A percentile compares a stretch with the other conserved stretches of the same genome.
phyloP scores from a whole-genome alignment of 306 rosid species.

The Vicia sativa region DNA sequence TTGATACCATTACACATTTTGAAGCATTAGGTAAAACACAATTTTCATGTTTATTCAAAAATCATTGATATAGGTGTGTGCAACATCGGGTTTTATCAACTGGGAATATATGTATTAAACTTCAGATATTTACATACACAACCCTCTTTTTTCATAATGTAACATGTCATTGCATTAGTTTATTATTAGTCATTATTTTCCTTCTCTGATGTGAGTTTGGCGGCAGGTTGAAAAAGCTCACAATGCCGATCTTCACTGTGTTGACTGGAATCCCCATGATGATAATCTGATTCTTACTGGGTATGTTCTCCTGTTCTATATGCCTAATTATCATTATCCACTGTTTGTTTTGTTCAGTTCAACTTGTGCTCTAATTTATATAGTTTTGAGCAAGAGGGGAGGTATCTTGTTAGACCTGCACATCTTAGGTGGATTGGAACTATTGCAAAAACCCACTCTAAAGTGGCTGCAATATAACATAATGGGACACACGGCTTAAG shows the following conservation, averaged over 20 bases:
- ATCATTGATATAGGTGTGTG: slow-evolving; percentile 1
- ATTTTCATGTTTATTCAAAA: background rate
- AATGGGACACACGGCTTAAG: background rate
- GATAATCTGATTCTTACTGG: slow-evolving; percentile 88
- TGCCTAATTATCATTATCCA: slow-evolving; percentile 18
- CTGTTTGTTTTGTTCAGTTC: slow-evolving; percentile 7
- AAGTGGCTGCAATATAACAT: too few species aligned
- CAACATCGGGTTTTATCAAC: slow-evolving; percentile 1
- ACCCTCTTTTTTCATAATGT: background rate
- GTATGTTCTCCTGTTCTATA: slow-evolving; percentile 46
- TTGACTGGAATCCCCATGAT: slow-evolving; percentile 98
- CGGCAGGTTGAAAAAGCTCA: slow-evolving; percentile 95
- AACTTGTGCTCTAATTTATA: background rate
- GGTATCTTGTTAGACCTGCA: background rate
- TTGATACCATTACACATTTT: background rate
- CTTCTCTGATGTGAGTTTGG: slow-evolving; percentile 17
- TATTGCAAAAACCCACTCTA: background rate
- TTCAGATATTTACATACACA: slow-evolving; percentile 24
- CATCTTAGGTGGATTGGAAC: background rate
- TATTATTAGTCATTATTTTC: slow-evolving; percentile 11
- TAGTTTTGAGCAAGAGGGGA: background rate
- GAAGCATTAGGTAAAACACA: background rate
- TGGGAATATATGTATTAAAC: background rate
- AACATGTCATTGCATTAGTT: background rate
- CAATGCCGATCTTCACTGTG: slow-evolving; percentile 97